Conservation (phyloP, 768 basidiomycete species). For the Pulveroboletus frians region DNA sequence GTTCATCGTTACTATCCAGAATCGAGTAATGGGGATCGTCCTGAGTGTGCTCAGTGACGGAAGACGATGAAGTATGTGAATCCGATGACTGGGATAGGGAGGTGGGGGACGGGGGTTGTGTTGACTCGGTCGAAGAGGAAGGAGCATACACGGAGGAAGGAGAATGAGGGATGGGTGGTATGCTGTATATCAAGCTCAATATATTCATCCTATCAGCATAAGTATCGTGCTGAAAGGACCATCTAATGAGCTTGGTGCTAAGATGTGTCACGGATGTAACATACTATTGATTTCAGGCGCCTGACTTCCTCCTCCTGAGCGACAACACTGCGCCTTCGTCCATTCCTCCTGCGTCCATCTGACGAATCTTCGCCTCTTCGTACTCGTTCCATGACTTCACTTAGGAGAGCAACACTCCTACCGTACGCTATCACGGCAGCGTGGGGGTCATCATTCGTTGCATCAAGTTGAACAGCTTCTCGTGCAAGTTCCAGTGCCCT, state of each 20-base stretch:
- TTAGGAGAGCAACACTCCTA: constrained; percentile 78
- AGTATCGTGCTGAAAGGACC: constrained; percentile 71
- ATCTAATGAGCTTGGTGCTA: constrained; percentile 13
- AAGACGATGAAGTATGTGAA: constrained; percentile 47
- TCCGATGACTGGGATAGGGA: constrained; percentile 39
- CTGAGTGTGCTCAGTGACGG: constrained; percentile 35
- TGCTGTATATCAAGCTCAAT: constrained; percentile 82
- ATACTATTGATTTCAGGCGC: constrained; percentile 80
- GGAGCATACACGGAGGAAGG: constrained; percentile 47
- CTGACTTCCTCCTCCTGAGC: constrained; percentile 89
- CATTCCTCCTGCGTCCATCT: constrained; percentile 55
- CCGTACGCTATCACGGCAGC: constrained; percentile 88
- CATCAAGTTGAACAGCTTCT: constrained; percentile 84
- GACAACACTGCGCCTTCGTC: constrained; percentile 72
- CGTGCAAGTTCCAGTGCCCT: constrained; percentile 82
- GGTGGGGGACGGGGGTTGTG: constrained; percentile 34
- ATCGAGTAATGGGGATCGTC: constrained; percentile 29
- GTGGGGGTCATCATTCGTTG: constrained; percentile 82
- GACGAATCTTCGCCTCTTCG: constrained; percentile 78
- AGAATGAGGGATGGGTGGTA: constrained; percentile 69
- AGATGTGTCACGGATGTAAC: constrained; percentile 30
- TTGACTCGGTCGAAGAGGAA: constrained; percentile 36
- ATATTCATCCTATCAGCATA: constrained; percentile 95
- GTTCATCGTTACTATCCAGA: constrained; percentile 29
- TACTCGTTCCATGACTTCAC: constrained; percentile 90